Evolutionary conservation across 2,329 filamentous ascomycete genomes (phyloP).

Genomic region (Cercospora brassicicola): DNA sequence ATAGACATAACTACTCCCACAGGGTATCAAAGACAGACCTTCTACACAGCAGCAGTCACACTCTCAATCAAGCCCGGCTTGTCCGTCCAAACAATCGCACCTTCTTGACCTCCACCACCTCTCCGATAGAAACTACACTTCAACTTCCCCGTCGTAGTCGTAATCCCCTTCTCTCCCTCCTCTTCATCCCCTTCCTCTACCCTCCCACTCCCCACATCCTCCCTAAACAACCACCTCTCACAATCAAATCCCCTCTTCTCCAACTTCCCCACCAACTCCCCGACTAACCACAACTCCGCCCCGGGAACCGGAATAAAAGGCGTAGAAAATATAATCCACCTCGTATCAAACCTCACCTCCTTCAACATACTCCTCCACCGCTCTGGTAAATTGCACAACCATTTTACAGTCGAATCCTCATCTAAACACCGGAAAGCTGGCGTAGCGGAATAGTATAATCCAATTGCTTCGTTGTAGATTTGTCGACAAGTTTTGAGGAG

Average conservation of each 20-base stretch:
- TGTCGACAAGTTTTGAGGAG: conserved; percentile 19
- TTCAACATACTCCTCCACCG: conserved; percentile 10
- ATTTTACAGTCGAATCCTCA: conserved; percentile 19
- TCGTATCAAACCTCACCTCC: conserved; percentile 25
- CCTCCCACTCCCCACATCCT: not conserved
- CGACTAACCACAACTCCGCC: conserved; percentile 20
- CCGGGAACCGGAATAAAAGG: conserved; percentile 24
- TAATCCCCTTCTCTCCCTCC: not conserved
- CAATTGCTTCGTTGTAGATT: conserved; percentile 21
- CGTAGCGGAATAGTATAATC: conserved; percentile 18
- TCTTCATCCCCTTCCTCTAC: conserved; percentile 5
- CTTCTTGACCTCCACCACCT: conserved; percentile 7
- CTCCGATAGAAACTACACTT: conserved; percentile 23
- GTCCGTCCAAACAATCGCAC: conserved; percentile 23
- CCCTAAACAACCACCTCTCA: not conserved
- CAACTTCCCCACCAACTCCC: conserved; percentile 16
- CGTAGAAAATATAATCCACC: conserved; percentile 25
- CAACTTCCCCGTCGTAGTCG: conserved; percentile 19
- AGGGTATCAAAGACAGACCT: not conserved
- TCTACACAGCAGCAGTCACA: conserved; percentile 4
- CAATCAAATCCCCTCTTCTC: conserved; percentile 16
- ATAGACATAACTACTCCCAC: not conserved
- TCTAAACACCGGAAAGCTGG: conserved; percentile 25
- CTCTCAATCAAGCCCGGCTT: conserved; percentile 21
- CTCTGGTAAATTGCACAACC: conserved; percentile 17